Conservation (phyloP, 2,329 filamentous ascomycete genomes). For the Fusarium sp. region DNA sequence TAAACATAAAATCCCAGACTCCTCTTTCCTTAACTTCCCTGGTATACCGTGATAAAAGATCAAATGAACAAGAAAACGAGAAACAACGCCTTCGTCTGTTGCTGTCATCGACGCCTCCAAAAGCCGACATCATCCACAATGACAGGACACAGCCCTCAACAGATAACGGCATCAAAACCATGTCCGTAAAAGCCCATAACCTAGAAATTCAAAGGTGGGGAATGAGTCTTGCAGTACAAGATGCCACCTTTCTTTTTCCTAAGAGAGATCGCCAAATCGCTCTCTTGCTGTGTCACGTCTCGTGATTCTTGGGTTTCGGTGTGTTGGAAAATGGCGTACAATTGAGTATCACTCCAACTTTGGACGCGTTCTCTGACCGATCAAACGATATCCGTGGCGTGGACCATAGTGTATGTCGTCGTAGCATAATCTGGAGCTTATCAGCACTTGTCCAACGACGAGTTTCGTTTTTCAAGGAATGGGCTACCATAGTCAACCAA, state of each 20-base stretch:
- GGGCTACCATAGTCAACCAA: neutral
- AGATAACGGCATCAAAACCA: neutral
- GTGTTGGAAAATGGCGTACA: neutral
- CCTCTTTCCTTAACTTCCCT: neutral
- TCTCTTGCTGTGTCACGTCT: neutral
- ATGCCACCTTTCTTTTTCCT: neutral
- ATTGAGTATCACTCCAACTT: neutral
- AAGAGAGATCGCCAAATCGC: neutral
- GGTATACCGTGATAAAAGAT: neutral
- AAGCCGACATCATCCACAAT: neutral
- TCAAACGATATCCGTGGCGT: neutral
- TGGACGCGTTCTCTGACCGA: neutral
- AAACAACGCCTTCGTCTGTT: neutral
- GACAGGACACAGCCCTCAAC: neutral
- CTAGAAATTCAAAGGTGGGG: neutral
- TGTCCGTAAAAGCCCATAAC: neutral
- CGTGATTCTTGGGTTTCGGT: neutral
- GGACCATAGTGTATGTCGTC: neutral
- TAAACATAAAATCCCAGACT: neutral
- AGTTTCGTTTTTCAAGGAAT: neutral
- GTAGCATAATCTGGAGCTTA: neutral
- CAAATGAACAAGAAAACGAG: neutral
- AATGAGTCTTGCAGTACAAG: neutral
- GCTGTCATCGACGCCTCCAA: neutral
- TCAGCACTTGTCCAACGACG: neutral